A percentile compares a stretch with the other conserved stretches of the same genome.
Conservation (phyloP, 805 yeast genomes). For the Candida dendrica region DNA sequence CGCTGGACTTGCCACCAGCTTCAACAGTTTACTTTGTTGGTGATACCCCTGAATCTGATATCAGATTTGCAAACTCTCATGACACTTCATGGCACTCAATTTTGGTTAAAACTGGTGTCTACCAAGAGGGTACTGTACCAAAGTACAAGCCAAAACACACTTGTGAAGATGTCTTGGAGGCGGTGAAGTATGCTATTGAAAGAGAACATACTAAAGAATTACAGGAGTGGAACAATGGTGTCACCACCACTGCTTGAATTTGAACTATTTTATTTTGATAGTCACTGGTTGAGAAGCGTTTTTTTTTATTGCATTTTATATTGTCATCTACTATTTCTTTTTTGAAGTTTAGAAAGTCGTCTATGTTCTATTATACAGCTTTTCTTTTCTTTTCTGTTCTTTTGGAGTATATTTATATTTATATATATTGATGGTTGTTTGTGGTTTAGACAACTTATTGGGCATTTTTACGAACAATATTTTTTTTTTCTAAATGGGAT, state of each 20-base stretch:
- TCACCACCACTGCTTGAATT: not conserved
- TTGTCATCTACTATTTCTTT: too few species aligned
- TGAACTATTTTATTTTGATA: not conserved
- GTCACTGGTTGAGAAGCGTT: not conserved
- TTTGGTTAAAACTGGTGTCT: constrained; percentile 81
- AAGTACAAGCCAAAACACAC: constrained; percentile 71
- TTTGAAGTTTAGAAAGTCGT: too few species aligned
- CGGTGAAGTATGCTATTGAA: constrained; percentile 77
- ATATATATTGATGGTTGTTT: too few species aligned
- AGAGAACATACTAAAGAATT: constrained; percentile 70
- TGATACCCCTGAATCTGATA: constrained; percentile 86
- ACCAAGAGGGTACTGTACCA: constrained; percentile 72
- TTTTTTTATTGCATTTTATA: not conserved
- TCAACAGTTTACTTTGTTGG: constrained; percentile 85
- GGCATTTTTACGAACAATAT: too few species aligned
- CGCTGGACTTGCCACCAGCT: constrained; percentile 67
- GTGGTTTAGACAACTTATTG: too few species aligned
- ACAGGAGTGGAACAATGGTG: constrained; percentile 56
- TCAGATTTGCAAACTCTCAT: constrained; percentile 80
- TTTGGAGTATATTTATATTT: too few species aligned
- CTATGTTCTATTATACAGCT: too few species aligned
- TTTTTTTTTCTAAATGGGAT: too few species aligned
- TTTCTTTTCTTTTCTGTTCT: too few species aligned
- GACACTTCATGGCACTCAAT: constrained; percentile 82
- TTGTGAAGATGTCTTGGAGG: constrained; percentile 70